These are phyloP conservation scores for Capsicum baccatum DNA, from an alignment of 257 asterid genomes.

Conservation along the genomic window DNA sequence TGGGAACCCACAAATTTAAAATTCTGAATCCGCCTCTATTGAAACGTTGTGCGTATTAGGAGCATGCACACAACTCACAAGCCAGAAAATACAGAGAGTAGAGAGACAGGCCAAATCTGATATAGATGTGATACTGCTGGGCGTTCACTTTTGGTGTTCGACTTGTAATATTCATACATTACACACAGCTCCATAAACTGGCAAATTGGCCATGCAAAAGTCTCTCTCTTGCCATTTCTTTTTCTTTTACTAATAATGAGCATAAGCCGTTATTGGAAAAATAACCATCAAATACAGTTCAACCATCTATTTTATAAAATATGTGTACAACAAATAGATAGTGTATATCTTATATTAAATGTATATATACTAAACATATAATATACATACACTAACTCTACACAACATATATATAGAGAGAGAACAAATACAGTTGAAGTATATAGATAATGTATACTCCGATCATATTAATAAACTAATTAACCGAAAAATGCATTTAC, in stretches of 20 bases:
- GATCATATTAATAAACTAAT: no score
- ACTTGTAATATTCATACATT: slow-evolving; percentile 49
- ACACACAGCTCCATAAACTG: slow-evolving; percentile 30
- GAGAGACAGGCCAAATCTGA: slow-evolving; percentile 31
- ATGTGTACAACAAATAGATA: background rate
- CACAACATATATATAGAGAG: no score
- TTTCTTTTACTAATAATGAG: background rate
- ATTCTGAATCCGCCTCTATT: no score
- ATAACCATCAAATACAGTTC: background rate
- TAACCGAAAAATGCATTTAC: no score
- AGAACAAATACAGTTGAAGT: no score
- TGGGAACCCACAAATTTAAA: no score
- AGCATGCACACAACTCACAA: slow-evolving; percentile 50
- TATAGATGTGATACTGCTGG: slow-evolving; percentile 46
- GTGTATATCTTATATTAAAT: no score
- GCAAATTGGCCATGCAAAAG: slow-evolving; percentile 45
- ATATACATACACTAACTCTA: no score
- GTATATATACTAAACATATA: no score
- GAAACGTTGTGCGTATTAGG: slow-evolving; percentile 38
- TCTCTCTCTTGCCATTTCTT: slow-evolving; percentile 42
- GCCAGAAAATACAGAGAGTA: background rate
- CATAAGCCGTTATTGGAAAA: background rate
- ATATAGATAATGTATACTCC: no score
- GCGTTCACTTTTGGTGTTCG: slow-evolving; percentile 34
- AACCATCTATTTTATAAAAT: background rate